Evolutionary conservation across 148 eudicot species (phyloP).

Genomic region (Beta vulgaris): DNA sequence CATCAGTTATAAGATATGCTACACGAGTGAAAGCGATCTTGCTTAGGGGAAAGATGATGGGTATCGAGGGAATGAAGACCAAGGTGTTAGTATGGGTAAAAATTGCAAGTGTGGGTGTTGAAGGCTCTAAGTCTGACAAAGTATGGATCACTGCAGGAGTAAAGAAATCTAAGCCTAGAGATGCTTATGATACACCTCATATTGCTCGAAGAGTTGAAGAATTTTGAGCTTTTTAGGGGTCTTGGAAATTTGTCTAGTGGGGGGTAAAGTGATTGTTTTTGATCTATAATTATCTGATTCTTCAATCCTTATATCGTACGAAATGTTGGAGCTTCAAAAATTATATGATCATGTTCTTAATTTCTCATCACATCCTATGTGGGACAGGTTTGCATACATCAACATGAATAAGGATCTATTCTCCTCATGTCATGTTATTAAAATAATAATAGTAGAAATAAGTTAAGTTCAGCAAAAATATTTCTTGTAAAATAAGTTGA

Average conservation of each 20-base stretch:
- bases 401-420: too few relatives aligned
- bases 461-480: too few relatives aligned
- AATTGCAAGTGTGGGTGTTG: slow-evolving; percentile 64
- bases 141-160: slow-evolving; percentile 81
- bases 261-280: background rate
- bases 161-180: slow-evolving; percentile 65
- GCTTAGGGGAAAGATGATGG: slow-evolving; percentile 65
- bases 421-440: too few relatives aligned
- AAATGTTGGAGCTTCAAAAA: background rate
- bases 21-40: slow-evolving; percentile 68
- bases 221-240: slow-evolving; percentile 34
- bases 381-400: background rate
- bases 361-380: background rate
- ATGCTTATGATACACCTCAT: slow-evolving; percentile 57
- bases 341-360: background rate
- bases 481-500: too few relatives aligned
- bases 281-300: background rate
- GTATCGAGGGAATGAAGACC: slow-evolving; percentile 86
- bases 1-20: slow-evolving; percentile 63
- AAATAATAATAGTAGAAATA: too few relatives aligned
- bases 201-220: slow-evolving; percentile 54
- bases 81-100: slow-evolving; percentile 90
- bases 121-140: slow-evolving; percentile 74
- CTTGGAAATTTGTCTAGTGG: background rate
- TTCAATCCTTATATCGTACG: background rate